These are phyloP conservation scores for Stachybotrys echinatus DNA, from an alignment of 2,329 filamentous ascomycete species.

Conservation along the genomic window DNA sequence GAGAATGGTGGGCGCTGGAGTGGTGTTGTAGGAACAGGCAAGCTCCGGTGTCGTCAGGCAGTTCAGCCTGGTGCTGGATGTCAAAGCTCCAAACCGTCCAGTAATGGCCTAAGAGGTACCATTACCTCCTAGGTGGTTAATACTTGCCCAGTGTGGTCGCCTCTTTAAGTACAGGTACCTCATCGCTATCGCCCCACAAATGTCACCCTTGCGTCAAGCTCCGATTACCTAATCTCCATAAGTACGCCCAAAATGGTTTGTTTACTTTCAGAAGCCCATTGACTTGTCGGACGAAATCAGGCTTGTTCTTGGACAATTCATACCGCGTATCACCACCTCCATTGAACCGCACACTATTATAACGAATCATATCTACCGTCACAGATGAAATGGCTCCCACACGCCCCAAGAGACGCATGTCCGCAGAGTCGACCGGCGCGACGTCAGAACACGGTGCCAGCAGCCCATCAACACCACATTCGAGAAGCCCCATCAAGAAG, in stretches of 20 bases:
- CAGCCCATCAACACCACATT: conserved; percentile 32
- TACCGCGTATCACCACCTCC: not conserved
- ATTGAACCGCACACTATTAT: not conserved
- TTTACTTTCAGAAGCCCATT: conserved; percentile 16
- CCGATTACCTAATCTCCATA: conserved; percentile 19
- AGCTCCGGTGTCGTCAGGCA: conserved; percentile 35
- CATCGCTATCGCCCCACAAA: not conserved
- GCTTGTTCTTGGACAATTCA: not conserved
- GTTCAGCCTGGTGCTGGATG: conserved; percentile 35
- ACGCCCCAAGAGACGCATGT: conserved; percentile 29
- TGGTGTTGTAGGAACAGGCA: conserved; percentile 6
- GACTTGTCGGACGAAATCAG: too few relatives aligned
- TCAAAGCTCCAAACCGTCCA: not conserved
- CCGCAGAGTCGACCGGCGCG: conserved; percentile 16
- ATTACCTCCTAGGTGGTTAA: too few relatives aligned
- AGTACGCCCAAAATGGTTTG: conserved; percentile 12
- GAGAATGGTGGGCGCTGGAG: conserved; percentile 3
- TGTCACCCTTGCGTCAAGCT: conserved; percentile 12
- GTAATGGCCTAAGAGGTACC: not conserved
- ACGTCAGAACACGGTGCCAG: conserved; percentile 11
- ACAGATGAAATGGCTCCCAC: conserved; percentile 38
- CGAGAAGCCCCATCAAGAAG: conserved; percentile 59
- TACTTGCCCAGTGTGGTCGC: too few relatives aligned
- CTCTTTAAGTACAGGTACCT: too few relatives aligned
- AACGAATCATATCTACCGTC: not conserved